Conservation (phyloP, 169 alveolate species). For the Plasmodium falciparum region DNA sequence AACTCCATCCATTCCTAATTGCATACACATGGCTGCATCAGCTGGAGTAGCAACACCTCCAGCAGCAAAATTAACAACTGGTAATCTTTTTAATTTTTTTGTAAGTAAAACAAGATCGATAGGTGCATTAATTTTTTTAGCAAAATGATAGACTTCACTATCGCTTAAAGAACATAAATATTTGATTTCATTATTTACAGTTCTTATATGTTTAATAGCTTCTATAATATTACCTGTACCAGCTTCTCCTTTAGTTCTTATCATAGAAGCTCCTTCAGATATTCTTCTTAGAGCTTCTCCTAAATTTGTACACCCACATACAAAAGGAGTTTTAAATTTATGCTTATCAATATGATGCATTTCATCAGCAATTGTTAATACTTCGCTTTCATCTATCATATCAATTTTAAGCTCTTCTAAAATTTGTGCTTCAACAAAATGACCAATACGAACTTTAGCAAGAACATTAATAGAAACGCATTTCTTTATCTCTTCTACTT, state of each 20-base stretch:
- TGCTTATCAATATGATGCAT: constrained; percentile 82
- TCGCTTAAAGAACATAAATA: constrained; percentile 72
- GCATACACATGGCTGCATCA: constrained; percentile 85
- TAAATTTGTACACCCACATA: constrained; percentile 88
- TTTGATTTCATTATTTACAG: constrained; percentile 79
- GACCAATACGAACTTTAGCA: constrained; percentile 89
- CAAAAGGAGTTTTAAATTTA: constrained; percentile 86
- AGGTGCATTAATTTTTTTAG: constrained; percentile 80
- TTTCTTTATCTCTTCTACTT: constrained; percentile 84
- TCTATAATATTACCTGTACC: constrained; percentile 87
- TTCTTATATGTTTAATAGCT: constrained; percentile 86
- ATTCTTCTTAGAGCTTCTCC: constrained; percentile 88
- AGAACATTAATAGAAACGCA: constrained; percentile 84
- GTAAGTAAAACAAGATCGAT: constrained; percentile 77
- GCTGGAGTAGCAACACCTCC: constrained; percentile 89
- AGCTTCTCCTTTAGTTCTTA: constrained; percentile 87
- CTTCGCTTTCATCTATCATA: constrained; percentile 87
- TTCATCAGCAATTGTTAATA: constrained; percentile 87
- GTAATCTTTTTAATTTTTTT: constrained; percentile 78
- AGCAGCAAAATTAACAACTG: constrained; percentile 89
- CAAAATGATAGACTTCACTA: constrained; percentile 80
- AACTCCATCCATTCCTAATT: constrained; percentile 88
- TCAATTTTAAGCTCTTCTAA: constrained; percentile 83
- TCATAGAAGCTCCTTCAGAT: constrained; percentile 89
- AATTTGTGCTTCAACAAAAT: constrained; percentile 86